These are phyloP conservation scores for Hymenoscyphus scutula DNA, from an alignment of 2,329 filamentous ascomycete genomes.

Conservation along the genomic window DNA sequence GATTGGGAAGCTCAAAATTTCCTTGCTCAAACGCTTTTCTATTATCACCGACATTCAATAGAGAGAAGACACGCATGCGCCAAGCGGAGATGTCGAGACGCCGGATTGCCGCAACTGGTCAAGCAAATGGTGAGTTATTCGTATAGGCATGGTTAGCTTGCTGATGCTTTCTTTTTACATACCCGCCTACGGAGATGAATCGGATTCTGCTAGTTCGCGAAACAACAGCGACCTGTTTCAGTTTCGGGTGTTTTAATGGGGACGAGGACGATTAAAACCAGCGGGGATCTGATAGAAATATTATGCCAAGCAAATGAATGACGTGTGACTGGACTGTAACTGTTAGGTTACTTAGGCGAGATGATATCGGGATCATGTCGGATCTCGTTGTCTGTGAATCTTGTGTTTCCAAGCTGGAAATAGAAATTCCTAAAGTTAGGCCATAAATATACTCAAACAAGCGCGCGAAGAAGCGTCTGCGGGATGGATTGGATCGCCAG, in stretches of 20 bases:
- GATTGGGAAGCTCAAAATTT: not conserved
- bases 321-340: too few relatives aligned
- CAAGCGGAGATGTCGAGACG: not conserved
- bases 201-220: not conserved
- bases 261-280: too few relatives aligned
- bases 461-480: slow-evolving; percentile 1
- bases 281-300: not conserved
- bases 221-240: not conserved
- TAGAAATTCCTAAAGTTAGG: not conserved
- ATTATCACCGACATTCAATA: not conserved
- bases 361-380: not conserved
- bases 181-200: not conserved
- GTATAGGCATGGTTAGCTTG: too few relatives aligned
- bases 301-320: not conserved
- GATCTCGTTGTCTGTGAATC: not conserved
- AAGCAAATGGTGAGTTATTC: too few relatives aligned
- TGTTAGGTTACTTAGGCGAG: not conserved
- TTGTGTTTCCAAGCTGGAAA: not conserved
- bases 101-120: not conserved
- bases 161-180: not conserved
- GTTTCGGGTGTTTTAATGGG: not conserved
- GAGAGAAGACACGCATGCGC: too few relatives aligned
- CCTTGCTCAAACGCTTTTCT: not conserved
- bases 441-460: slow-evolving; percentile 2
- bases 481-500: not conserved